Evolutionary conservation across 2,329 filamentous ascomycete genomes (phyloP), one percentile per base, ranked within the genome.

Genomic region (Hortaea werneckii): DNA sequence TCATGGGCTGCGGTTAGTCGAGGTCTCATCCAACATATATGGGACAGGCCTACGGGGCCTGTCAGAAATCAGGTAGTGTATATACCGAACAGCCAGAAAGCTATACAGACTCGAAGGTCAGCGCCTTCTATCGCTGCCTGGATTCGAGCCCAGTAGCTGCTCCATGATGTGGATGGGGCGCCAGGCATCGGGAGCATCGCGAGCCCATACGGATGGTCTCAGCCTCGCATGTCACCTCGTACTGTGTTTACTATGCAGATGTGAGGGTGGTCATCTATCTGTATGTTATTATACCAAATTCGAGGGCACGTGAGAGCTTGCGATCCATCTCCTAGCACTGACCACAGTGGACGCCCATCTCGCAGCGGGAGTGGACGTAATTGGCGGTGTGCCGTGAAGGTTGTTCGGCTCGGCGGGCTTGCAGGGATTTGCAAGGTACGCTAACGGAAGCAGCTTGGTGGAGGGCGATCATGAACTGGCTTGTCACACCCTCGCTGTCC

Each of bases 81-180:
- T 67, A 56, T 71, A 95, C 90, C 90, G 61, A 96, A 94, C 2
- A 95, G 74, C 89, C 89, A 96, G 61, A 96, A 96, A 28, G 90
- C 86, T 42, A 81, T 61, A 46, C 87, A 75, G 11, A 95, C 85
- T 42, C 82, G 73, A 1, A 76, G 74, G 58, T 94, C 81, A 41
- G 80, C 77, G 47, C 82, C 82, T 29, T 75, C 74, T 46, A 92
- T 79, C 40, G 84, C 58, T 13, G 74, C 69, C 42, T 68, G 70
- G 27, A 92, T 59, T 32, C 85, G 79, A 27, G 82, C 79, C 48
- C 8, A 3, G 37, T 40, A 40, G 37, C 9, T 9, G 28, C 26
- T 41, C 40, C 20, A 41, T 41, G 40, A 9, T 20, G 40, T 41
- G 8, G 37, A 39, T 13, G 37, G 13, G 10, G 37, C 37, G 11